Conservation (phyloP, 1,139 yeast genomes). For the Candida mesenterica region DNA sequence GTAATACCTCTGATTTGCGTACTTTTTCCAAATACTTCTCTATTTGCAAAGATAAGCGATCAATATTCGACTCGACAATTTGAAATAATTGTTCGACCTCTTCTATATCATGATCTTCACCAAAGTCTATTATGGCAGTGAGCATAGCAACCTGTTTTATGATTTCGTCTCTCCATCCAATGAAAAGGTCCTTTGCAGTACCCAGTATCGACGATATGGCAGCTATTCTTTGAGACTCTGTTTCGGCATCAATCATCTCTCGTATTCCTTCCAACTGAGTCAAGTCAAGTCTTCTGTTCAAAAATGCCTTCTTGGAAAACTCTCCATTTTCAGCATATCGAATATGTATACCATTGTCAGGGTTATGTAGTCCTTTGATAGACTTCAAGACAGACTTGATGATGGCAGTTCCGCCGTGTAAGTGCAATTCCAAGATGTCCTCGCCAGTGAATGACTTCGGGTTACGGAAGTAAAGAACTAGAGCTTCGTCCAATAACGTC, state of each 20-base stretch:
- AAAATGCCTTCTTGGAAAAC: constrained; percentile 79
- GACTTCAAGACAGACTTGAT: constrained; percentile 65
- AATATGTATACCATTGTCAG: constrained; percentile 41
- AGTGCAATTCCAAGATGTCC: constrained; percentile 79
- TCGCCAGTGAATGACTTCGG: constrained; percentile 95
- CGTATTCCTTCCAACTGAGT: constrained; percentile 90
- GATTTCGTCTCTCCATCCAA: constrained; percentile 65
- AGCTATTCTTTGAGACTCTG: constrained; percentile 80
- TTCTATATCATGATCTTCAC: constrained; percentile 88
- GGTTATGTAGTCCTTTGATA: constrained; percentile 51
- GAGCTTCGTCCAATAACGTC: constrained; percentile 68
- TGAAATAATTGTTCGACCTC: constrained; percentile 52
- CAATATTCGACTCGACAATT: constrained; percentile 47
- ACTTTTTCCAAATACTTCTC: constrained; percentile 48
- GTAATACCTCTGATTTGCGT: constrained; percentile 59
- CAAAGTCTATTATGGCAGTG: constrained; percentile 91
- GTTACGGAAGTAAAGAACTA: constrained; percentile 63
- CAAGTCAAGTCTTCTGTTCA: constrained; percentile 64
- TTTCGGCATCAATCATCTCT: constrained; percentile 90
- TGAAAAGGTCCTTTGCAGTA: constrained; percentile 51
- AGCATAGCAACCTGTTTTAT: constrained; percentile 68
- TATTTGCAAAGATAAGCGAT: constrained; percentile 44
- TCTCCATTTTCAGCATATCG: constrained; percentile 93
- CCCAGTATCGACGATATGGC: constrained; percentile 78
- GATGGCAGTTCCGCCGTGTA: constrained; percentile 94